Conservation (phyloP, 768 basidiomycete species). For the Suillus lakei region DNA sequence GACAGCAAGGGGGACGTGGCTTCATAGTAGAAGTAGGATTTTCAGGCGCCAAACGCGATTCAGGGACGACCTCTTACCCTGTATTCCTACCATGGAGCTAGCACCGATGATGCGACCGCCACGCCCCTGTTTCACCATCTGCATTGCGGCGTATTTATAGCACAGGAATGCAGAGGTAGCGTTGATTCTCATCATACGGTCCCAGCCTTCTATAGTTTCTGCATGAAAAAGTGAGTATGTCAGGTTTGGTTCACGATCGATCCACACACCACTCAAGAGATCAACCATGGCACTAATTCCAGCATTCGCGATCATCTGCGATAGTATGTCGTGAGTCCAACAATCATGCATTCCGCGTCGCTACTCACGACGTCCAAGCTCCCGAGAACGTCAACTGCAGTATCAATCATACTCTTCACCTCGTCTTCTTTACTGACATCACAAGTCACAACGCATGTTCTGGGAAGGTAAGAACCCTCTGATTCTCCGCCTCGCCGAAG, state of each 20-base stretch:
- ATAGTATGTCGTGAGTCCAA: background rate
- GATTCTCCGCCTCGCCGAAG: conserved; percentile 33
- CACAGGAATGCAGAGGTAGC: conserved; percentile 39
- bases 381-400: conserved; percentile 38
- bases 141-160: conserved; percentile 43
- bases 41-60: background rate
- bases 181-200: conserved; percentile 36
- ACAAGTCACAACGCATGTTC: conserved; percentile 31
- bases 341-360: background rate
- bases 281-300: conserved; percentile 22
- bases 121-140: conserved; percentile 44
- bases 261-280: background rate
- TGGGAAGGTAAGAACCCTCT: conserved; percentile 4
- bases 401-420: conserved; percentile 45
- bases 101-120: conserved; percentile 46
- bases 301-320: conserved; percentile 34
- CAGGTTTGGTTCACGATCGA: background rate
- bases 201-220: conserved; percentile 26
- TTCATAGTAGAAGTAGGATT: background rate
- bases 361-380: conserved; percentile 51
- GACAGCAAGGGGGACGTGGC: background rate
- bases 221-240: background rate
- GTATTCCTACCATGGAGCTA: conserved; percentile 35
- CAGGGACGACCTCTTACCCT: conserved; percentile 19
- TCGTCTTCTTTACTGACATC: conserved; percentile 49